Percentiles rank a stretch among this genome's conserved stretches.
Evolutionary conservation across 2,329 filamentous ascomycete species (phyloP).

Genomic region (Cercospora beticola): DNA sequence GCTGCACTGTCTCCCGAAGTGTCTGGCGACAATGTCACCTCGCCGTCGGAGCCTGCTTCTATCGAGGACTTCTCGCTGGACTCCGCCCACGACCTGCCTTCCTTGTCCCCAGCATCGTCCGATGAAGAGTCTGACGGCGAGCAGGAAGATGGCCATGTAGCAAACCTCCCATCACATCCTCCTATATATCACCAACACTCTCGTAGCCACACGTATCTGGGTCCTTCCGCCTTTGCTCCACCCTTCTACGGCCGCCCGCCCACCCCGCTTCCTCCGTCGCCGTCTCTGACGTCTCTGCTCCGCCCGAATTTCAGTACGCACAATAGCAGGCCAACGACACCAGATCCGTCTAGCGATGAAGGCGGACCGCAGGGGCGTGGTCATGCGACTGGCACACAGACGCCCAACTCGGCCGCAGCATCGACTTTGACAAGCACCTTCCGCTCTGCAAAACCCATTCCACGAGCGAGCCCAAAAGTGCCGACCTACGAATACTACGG

Average conservation of each 20-base stretch:
- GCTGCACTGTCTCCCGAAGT: constrained; percentile 21
- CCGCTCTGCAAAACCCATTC: constrained; percentile 63
- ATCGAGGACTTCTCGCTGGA: constrained; percentile 42
- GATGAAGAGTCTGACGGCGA: constrained; percentile 26
- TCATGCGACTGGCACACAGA: constrained; percentile 39
- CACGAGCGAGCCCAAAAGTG: constrained; percentile 84
- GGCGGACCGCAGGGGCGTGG: constrained; percentile 30
- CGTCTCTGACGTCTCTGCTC: constrained; percentile 86
- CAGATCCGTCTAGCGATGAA: constrained; percentile 87
- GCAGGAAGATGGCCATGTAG: constrained; percentile 35
- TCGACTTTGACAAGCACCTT: constrained; percentile 56
- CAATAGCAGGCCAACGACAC: constrained; percentile 87
- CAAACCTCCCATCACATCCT: constrained; percentile 36
- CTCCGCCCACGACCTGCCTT: constrained; percentile 30
- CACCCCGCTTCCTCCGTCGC: constrained; percentile 87
- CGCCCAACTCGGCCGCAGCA: constrained; percentile 57
- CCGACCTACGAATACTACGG: constrained; percentile 99
- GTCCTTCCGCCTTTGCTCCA: constrained; percentile 59
- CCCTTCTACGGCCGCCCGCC: constrained; percentile 98
- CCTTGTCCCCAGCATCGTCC: constrained; percentile 33
- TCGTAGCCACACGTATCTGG: constrained; percentile 48
- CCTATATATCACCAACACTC: constrained; percentile 46
- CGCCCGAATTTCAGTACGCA: constrained; percentile 62
- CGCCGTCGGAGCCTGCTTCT: constrained; percentile 42
- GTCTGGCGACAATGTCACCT: constrained; percentile 33